Base-by-base conservation (phyloP, 345 rosid genomes). In the Syzygium jambos region DNA sequence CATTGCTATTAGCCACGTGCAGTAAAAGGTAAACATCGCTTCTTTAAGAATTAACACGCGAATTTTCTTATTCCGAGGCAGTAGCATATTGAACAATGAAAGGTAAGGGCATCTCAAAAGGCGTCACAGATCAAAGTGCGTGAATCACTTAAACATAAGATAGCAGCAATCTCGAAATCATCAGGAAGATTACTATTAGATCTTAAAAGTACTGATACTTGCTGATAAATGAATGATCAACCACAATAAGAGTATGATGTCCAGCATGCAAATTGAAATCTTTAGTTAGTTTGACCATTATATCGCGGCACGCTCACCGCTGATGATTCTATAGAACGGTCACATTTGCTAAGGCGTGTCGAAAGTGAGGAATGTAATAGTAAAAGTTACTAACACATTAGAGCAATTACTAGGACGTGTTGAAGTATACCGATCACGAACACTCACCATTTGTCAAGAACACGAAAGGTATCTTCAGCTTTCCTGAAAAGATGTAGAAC, bases 361-460 rank as follows among this genome's bases (percentile, higher is more conserved):
- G 3, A 30, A 65, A 8, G 43, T 29, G 21, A 65, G 43, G 16
- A 65, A 29, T 34, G 22, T 7, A 65, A 30, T 15, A 4, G 41
- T 4, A 15, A 30, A 29, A 7, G 5, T 30, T 65, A 29, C 43
- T 15, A 30, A 65, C 43, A 30, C 6, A 16, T 30, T 8, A 2
- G 19, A 65, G 78, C 43, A 65, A 63, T 8, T 55, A 55, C 59
- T 22, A 55, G 59, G 59, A 22, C 59, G 27, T 55, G 9, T 7
- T 55, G 27, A 55, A 55, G 59, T 55, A 21, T 8, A 55, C 59
- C 27, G 9, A 65, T 30, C 43, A 16, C 5, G 22, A 65, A 65
- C 43, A 30, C 78, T 65, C 91, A 96, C 98, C 98, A 90, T 97
- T 97, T 68, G 98, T 97, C 89, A 96, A 90, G 93, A 97, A 94